These are phyloP conservation scores for Aspergillus latus DNA, from an alignment of 2,329 filamentous ascomycete species.

Conservation along the genomic window DNA sequence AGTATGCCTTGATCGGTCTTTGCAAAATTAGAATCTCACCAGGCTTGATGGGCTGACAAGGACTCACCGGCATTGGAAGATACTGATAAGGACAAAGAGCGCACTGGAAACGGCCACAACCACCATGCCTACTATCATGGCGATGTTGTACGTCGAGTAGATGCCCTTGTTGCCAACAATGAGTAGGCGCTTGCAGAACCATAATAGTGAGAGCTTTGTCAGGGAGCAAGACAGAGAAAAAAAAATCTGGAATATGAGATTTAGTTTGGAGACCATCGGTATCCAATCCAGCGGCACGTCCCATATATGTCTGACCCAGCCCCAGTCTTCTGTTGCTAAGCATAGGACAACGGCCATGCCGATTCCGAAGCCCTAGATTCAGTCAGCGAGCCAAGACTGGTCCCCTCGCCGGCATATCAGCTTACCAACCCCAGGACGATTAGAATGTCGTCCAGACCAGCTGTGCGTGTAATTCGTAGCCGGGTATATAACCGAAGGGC, in stretches of 20 bases:
- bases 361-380: constrained; percentile 32
- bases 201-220: constrained; percentile 41
- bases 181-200: constrained; percentile 37
- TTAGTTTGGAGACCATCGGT: constrained; percentile 34
- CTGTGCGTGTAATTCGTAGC: constrained; percentile 45
- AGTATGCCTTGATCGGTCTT: constrained; percentile 37
- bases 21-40: constrained; percentile 10
- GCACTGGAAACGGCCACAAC: constrained; percentile 33
- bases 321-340: constrained; percentile 33
- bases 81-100: constrained; percentile 34
- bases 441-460: constrained; percentile 50
- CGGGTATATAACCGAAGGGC: constrained; percentile 50
- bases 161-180: constrained; percentile 30
- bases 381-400: constrained; percentile 7
- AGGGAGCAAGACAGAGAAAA: constrained; percentile 37
- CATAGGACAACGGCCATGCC: constrained; percentile 37
- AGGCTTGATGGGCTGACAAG: neutral
- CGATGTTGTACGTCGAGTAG: constrained; percentile 27
- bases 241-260: constrained; percentile 38
- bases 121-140: constrained; percentile 27
- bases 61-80: constrained; percentile 45
- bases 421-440: constrained; percentile 46
- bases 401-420: neutral
- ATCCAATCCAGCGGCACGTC: constrained; percentile 36
- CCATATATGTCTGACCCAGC: constrained; percentile 45